Evolutionary conservation across 352 stramenopile species (phyloP).

Genomic region (Globisporangium ultimum): DNA sequence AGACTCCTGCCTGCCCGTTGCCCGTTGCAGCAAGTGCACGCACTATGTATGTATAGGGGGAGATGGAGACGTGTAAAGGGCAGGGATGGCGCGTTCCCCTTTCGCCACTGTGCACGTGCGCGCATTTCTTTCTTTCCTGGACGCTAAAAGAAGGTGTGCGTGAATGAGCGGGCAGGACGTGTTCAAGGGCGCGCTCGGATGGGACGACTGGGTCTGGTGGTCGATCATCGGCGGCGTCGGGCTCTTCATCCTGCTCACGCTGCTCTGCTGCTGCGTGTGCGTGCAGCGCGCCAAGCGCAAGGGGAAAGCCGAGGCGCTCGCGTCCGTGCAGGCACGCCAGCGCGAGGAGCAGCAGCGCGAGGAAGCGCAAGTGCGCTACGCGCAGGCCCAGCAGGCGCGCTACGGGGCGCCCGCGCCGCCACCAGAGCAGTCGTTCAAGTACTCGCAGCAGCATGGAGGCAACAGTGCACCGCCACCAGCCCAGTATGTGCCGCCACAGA

Average conservation of each 20-base stretch:
- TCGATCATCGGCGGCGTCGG: constrained; percentile 49
- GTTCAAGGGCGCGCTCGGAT: constrained; percentile 71
- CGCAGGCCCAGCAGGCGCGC: constrained; percentile 41
- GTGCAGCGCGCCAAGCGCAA: constrained; percentile 78
- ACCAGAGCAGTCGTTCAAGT: constrained; percentile 19
- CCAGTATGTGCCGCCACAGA: constrained; percentile 11
- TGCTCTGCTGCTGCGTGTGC: constrained; percentile 78
- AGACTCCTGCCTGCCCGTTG: too few relatives aligned
- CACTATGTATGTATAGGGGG: not conserved
- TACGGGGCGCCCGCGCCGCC: constrained; percentile 20
- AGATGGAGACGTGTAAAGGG: too few relatives aligned
- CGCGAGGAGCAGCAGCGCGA: constrained; percentile 44
- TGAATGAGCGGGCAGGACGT: constrained; percentile 42
- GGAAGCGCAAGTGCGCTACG: constrained; percentile 43
- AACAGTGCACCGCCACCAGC: constrained; percentile 5
- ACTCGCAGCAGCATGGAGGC: constrained; percentile 29
- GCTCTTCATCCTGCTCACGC: constrained; percentile 61
- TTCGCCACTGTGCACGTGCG: too few relatives aligned
- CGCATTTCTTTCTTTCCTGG: too few relatives aligned
- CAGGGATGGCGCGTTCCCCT: too few relatives aligned
- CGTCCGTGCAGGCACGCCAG: constrained; percentile 50
- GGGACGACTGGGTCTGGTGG: constrained; percentile 84
- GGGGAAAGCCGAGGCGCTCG: constrained; percentile 60
- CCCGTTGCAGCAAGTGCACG: not conserved
- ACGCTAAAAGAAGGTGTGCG: too few relatives aligned